phyloP scores from a whole-genome alignment of 352 stramenopile genomes.

The Pythium utonaiense region DNA sequence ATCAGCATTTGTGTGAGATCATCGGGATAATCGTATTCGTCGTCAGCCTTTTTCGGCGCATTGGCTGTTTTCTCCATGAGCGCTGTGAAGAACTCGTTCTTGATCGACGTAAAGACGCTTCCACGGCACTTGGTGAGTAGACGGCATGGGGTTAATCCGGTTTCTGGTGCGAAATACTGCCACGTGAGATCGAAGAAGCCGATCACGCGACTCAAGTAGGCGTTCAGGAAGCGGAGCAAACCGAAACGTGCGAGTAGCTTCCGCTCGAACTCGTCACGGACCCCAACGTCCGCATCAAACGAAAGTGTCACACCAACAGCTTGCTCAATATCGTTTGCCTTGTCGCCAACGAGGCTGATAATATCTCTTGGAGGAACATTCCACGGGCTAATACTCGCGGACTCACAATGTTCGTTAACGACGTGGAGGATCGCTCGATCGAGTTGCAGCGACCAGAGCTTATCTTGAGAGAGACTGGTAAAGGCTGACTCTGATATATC shows the following conservation, averaged over 20 bases:
- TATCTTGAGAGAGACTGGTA: constrained; percentile 24
- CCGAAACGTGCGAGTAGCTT: constrained; percentile 51
- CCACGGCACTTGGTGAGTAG: constrained; percentile 63
- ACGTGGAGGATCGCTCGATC: constrained; percentile 41
- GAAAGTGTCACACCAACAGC: background rate
- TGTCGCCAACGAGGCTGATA: constrained; percentile 31
- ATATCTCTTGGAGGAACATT: constrained; percentile 45
- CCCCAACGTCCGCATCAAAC: background rate
- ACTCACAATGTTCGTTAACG: constrained; percentile 56
- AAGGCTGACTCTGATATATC: constrained; percentile 7
- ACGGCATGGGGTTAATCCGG: constrained; percentile 29
- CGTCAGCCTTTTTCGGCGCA: constrained; percentile 71
- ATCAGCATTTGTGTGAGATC: constrained; percentile 81
- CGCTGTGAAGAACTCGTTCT: constrained; percentile 68
- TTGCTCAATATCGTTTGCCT: constrained; percentile 17
- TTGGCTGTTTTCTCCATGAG: constrained; percentile 79
- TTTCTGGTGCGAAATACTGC: constrained; percentile 55
- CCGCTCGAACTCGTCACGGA: background rate
- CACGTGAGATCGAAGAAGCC: constrained; percentile 79
- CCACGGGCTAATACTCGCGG: constrained; percentile 50
- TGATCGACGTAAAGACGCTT: constrained; percentile 74
- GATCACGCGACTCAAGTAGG: constrained; percentile 58
- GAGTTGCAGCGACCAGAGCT: constrained; percentile 33
- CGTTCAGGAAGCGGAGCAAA: constrained; percentile 72
- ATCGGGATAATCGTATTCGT: constrained; percentile 92